Conservation (phyloP, 345 rosid genomes). For the Brassica napus region DNA sequence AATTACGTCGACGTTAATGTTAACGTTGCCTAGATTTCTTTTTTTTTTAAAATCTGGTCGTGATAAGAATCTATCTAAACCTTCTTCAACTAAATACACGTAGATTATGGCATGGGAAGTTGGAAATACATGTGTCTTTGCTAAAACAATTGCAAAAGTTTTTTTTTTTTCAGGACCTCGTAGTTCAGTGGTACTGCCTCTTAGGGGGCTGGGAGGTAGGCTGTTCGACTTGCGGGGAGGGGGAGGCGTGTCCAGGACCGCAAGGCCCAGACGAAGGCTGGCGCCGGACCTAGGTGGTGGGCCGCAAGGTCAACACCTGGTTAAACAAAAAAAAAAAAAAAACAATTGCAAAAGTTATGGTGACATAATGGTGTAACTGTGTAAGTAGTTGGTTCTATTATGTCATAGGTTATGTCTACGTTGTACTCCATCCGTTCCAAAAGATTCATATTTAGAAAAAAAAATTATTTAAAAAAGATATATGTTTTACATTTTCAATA, state of each 20-base stretch:
- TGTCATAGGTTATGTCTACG: background rate
- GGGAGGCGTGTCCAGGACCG: too few relatives aligned
- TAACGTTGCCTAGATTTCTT: background rate
- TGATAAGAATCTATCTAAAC: background rate
- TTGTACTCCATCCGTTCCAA: background rate
- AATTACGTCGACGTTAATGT: conserved; percentile 20
- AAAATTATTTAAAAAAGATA: too few relatives aligned
- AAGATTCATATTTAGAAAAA: too few relatives aligned
- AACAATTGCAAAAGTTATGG: background rate
- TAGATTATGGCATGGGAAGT: background rate
- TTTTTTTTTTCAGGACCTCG: too few relatives aligned
- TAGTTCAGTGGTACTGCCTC: too few relatives aligned
- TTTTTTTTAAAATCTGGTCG: background rate
- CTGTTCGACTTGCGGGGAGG: too few relatives aligned
- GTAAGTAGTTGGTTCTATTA: background rate
- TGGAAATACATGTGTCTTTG: background rate
- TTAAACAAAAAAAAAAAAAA: too few relatives aligned
- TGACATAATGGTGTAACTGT: background rate
- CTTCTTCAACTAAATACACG: background rate
- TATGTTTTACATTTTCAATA: too few relatives aligned
- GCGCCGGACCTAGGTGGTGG: too few relatives aligned
- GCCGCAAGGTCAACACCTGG: too few relatives aligned
- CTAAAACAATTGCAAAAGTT: background rate
- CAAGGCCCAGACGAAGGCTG: too few relatives aligned
- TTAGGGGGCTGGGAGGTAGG: too few relatives aligned